Conservation (phyloP, 192 early-diverging fungal species). For the Rhizophagus clarus region DNA sequence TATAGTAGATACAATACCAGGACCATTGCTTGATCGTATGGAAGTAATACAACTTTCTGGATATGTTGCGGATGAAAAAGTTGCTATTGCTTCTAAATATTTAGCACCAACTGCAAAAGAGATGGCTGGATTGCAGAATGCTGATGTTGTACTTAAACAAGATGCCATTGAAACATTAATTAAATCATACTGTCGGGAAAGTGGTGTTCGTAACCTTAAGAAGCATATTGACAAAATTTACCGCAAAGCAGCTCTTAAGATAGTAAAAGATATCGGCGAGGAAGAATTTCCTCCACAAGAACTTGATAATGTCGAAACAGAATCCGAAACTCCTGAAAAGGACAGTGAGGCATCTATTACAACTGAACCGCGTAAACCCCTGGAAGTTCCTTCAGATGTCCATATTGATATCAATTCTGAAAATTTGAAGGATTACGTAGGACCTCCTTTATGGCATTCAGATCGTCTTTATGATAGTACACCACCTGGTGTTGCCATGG, state of each 20-base stretch:
- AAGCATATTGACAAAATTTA: slow-evolving; percentile 99
- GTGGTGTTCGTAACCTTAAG: slow-evolving; percentile 96
- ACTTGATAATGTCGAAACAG: slow-evolving; percentile 3
- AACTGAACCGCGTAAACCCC: slow-evolving; percentile 44
- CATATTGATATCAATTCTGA: slow-evolving; percentile 66
- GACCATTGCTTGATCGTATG: slow-evolving; percentile 98
- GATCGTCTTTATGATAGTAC: slow-evolving; percentile 92
- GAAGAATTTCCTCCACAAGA: slow-evolving; percentile 29
- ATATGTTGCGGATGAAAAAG: slow-evolving; percentile 85
- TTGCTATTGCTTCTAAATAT: slow-evolving; percentile 95
- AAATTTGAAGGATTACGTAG: slow-evolving; percentile 92
- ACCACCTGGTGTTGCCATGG: slow-evolving; percentile 96
- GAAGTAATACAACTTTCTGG: slow-evolving; percentile 95
- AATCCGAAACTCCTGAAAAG: slow-evolving; percentile 15
- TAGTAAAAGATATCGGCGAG: slow-evolving; percentile 66
- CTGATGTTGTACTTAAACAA: slow-evolving; percentile 69
- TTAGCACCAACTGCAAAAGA: slow-evolving; percentile 83
- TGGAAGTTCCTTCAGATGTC: slow-evolving; percentile 55
- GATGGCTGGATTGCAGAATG: slow-evolving; percentile 75
- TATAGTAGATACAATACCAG: slow-evolving; percentile 95
- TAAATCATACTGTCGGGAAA: slow-evolving; percentile 92
- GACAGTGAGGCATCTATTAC: slow-evolving; percentile 32
- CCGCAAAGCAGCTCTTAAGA: slow-evolving; percentile 92
- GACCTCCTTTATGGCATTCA: slow-evolving; percentile 81
- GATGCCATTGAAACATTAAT: slow-evolving; percentile 86